Percentiles rank a stretch among this genome's conserved stretches.
Conservation (phyloP, 208 protist species). For the Leishmania mexicana region DNA sequence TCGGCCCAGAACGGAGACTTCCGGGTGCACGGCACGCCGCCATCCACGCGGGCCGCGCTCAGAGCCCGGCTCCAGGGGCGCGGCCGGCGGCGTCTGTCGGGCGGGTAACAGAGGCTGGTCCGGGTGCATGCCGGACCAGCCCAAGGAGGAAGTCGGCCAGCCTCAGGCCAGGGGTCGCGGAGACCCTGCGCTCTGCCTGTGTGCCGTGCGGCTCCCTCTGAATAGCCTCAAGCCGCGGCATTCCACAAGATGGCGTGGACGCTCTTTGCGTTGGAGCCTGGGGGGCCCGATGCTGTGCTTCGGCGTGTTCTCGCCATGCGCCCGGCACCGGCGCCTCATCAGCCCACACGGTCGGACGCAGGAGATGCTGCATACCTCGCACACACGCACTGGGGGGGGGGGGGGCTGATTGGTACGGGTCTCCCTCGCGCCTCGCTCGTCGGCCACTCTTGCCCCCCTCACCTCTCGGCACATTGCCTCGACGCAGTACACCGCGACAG, state of each 20-base stretch:
- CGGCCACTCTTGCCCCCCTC: not conserved
- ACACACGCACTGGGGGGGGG: not conserved
- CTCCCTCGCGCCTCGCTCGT: not conserved
- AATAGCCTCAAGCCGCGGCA: not conserved
- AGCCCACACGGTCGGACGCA: not conserved
- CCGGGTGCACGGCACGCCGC: not conserved
- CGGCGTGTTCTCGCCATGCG: not conserved
- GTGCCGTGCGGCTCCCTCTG: not conserved
- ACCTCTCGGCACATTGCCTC: not conserved
- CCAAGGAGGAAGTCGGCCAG: slow-evolving; percentile 2
- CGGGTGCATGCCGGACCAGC: not conserved
- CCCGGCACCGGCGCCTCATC: not conserved
- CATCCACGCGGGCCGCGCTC: not conserved
- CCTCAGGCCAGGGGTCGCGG: slow-evolving; percentile 1
- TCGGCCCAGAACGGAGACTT: not conserved
- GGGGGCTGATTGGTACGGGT: not conserved
- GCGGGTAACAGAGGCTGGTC: not conserved
- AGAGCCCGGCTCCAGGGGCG: not conserved
- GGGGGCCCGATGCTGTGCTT: not conserved
- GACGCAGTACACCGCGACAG: not conserved
- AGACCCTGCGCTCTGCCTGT: not conserved
- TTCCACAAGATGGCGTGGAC: not conserved
- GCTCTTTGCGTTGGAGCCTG: not conserved
- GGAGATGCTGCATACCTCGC: not conserved
- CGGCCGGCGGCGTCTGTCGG: not conserved